Conservation (phyloP, 164 flowering plant genomes). For the Dillenia suffruticosa region DNA sequence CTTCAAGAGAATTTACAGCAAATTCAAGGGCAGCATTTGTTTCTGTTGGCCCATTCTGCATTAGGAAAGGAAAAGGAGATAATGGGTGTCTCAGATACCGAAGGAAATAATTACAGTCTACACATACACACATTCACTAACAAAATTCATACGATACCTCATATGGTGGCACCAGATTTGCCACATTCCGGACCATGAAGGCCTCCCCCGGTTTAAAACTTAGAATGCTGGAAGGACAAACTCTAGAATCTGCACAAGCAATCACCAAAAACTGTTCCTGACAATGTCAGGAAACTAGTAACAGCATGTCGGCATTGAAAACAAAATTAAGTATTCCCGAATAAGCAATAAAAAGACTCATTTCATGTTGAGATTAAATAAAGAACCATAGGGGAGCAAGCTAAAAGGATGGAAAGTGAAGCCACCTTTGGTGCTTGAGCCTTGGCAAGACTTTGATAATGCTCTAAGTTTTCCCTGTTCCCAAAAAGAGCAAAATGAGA, state of each 20-base stretch:
- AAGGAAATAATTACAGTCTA: too few relatives aligned
- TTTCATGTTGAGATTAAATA: neutral
- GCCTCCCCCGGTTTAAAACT: slow-evolving; percentile 98
- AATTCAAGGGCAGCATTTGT: slow-evolving; percentile 95
- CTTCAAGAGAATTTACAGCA: slow-evolving; percentile 81
- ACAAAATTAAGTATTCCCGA: slow-evolving; percentile 4
- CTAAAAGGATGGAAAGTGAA: neutral
- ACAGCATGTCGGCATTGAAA: neutral
- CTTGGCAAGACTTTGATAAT: slow-evolving; percentile 55
- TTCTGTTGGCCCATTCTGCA: slow-evolving; percentile 86
- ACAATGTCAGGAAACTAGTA: slow-evolving; percentile 25
- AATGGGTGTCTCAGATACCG: too few relatives aligned
- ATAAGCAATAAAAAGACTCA: neutral
- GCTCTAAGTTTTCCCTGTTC: slow-evolving; percentile 65
- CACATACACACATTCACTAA: too few relatives aligned
- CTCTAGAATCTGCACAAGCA: slow-evolving; percentile 99
- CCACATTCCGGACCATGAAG: slow-evolving; percentile 76
- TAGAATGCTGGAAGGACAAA: slow-evolving; percentile 83
- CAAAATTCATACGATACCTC: slow-evolving; percentile 41
- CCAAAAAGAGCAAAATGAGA: slow-evolving; percentile 4
- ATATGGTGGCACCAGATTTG: slow-evolving; percentile 83
- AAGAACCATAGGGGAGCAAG: neutral
- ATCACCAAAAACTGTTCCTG: slow-evolving; percentile 81
- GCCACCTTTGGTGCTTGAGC: slow-evolving; percentile 86
- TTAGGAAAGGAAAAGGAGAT: slow-evolving; percentile 2